Evolutionary conservation across 352 stramenopile species (phyloP).

Genomic region (Globisporangium cystogenes): DNA sequence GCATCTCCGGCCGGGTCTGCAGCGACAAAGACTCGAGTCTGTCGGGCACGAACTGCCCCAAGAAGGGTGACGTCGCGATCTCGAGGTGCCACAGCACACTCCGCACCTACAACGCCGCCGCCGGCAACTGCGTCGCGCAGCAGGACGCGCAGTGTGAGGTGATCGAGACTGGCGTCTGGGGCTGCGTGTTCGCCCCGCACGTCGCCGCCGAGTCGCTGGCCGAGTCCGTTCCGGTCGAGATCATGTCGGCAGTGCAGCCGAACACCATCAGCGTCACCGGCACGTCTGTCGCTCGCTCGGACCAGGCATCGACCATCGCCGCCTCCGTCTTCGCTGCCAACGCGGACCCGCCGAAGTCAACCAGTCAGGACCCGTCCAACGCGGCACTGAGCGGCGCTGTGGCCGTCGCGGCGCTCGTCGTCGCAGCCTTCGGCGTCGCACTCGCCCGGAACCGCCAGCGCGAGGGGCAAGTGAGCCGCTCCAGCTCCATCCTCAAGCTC

Average conservation of each 20-base stretch:
- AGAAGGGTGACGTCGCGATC: constrained; percentile 26
- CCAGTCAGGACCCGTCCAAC: neutral
- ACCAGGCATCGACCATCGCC: neutral
- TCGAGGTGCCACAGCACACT: constrained; percentile 18
- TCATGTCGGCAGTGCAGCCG: neutral
- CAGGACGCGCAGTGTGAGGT: constrained; percentile 37
- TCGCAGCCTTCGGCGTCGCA: constrained; percentile 9
- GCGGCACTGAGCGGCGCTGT: constrained; percentile 3
- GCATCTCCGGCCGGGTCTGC: constrained; percentile 34
- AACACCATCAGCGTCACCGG: neutral
- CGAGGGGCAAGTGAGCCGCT: neutral
- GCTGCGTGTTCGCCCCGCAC: constrained; percentile 27
- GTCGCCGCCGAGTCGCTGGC: neutral
- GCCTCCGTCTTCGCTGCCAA: neutral
- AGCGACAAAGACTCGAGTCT: constrained; percentile 9
- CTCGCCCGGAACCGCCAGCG: constrained; percentile 10
- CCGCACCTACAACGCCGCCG: constrained; percentile 16
- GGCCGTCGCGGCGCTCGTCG: constrained; percentile 4
- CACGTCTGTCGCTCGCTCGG: neutral
- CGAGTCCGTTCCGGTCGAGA: neutral
- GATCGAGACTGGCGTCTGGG: constrained; percentile 17
- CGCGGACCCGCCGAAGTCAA: neutral
- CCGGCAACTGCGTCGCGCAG: constrained; percentile 23
- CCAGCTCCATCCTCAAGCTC: constrained; percentile 8
- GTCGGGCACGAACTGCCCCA: constrained; percentile 24